Evolutionary conservation across 2,329 filamentous ascomycete species (phyloP).

Genomic region (Aspergillus arachidicola): DNA sequence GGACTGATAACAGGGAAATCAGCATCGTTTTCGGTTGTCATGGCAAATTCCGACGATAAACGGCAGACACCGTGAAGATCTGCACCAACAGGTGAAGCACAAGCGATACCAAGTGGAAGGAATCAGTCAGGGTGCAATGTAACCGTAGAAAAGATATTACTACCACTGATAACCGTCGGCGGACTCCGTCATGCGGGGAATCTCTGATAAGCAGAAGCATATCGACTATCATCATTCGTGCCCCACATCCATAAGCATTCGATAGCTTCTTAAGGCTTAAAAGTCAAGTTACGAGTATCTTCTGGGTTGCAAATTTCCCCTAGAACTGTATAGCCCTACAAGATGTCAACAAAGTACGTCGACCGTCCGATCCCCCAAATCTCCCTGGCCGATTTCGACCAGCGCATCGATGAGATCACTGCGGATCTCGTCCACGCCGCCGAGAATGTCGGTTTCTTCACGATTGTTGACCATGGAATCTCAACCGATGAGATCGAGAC

Average conservation of each 20-base stretch:
- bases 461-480: conserved; percentile 59
- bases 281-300: not conserved
- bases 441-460: conserved; percentile 64
- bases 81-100: not conserved
- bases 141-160: not conserved
- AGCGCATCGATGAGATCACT: conserved; percentile 58
- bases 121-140: not conserved
- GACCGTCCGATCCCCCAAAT: conserved; percentile 53
- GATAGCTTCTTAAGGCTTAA: not conserved
- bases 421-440: conserved; percentile 55
- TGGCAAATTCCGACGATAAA: not conserved
- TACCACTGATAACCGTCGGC: not conserved
- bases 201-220: not conserved
- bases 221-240: not conserved
- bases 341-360: conserved; percentile 40
- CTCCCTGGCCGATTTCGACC: conserved; percentile 57
- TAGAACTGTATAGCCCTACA: not conserved
- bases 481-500: conserved; percentile 50
- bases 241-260: not conserved
- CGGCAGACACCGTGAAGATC: not conserved
- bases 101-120: not conserved
- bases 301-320: not conserved
- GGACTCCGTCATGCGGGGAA: conserved; percentile 1
- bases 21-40: no score
- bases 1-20: no score